Base-by-base conservation (phyloP, 768 basidiomycete species). In the Chalciporus piperatus region DNA sequence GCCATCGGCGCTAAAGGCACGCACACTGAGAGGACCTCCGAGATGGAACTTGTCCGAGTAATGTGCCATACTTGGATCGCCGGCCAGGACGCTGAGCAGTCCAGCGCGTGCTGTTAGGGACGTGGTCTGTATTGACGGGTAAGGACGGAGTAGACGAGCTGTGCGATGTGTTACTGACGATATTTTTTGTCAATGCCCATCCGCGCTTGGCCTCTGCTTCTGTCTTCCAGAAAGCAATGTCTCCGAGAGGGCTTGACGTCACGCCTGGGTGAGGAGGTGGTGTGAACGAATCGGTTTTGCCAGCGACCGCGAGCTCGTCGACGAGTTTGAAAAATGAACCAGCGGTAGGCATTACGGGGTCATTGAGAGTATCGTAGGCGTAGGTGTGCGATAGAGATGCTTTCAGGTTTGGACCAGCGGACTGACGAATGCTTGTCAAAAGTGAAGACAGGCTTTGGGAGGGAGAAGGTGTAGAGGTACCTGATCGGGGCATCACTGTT, bases 41-140 rank as follows among this genome's bases (percentile, higher is more conserved):
- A 98, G 78, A 57, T 96, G 94, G 67, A 93, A 93, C 6, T 93
- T 83, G 70, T 99, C 97, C 1, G 84, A 77, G 60, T 91, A 87
- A 20, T 83, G 77, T 11, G 57, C 9, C 5, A 54, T 57, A 7
- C 47, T 49, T 10, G 80, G 76, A 12, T 74, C 68, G 11, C 74
- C 70, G 11, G 73, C 71, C 7, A 96, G 66, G 42, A 84, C 80
- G 63, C 81, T 81, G 11, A 98, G 70, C 22, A 90, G 51, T 2
- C 95, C 95, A 0, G 82, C 73, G 9, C 86, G 77, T 2, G 83
- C 83, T 3, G 87, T 80, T 13, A 96, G 71, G 0, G 93, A 92
- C 37, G 89, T 55, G 3, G 84, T 80, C 94, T 95, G 57, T 30
- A 12, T n/a, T 17, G n/a, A 16, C 32, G 3, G 14, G 23, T 56